Base-by-base conservation (phyloP, 352 stramenopile species). In the Globisporangium perplexum region DNA sequence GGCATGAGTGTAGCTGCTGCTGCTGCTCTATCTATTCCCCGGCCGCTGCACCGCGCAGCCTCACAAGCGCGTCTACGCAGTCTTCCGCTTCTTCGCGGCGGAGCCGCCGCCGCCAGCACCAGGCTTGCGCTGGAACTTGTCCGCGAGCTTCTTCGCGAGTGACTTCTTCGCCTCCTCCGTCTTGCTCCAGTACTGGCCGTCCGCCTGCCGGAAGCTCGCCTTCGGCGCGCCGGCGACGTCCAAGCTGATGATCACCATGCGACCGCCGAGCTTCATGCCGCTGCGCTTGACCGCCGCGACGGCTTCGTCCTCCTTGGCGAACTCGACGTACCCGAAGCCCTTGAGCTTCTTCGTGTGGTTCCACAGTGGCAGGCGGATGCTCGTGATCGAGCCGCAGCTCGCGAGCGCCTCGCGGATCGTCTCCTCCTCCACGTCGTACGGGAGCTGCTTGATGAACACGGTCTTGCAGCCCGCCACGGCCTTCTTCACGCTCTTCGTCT, bases 251-350 rank as follows among this genome's bases (percentile, higher is more conserved):
- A 96, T 77, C 23, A 97, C 84, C 59, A 95, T 92, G 36, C 94
- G 80, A 39, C 89, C 83, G 38, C 77, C 72, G 41, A 98, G 87
- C 59, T 83, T 86, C 80, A 92, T 93, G 50, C 86, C 86, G 58
- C 79, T 91, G 55, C 81, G 72, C 60, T 81, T 83, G 39, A 82
- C 68, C 44, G 83, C 83, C 44, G 71, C 64, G 23, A 87, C 57
- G 7, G 86, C 83, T 47, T 84, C 72, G n/a, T 86, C 73, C 55
- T 93, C 83, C 18, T 53, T 86, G n/a, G 72, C 71, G 53, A 94
- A 95, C 68, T 93, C 83, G 22, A 95, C 83, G 59, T 99, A 99
- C 36, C 86, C 91, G 77, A 99, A 98, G 47, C 96, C 96, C 74
- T 99, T 99, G 17, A 92, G 77, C 58, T 97, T 92, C 60, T 96